Conservation (phyloP, 179 eudicot species). For the Gypsophila paniculata region DNA sequence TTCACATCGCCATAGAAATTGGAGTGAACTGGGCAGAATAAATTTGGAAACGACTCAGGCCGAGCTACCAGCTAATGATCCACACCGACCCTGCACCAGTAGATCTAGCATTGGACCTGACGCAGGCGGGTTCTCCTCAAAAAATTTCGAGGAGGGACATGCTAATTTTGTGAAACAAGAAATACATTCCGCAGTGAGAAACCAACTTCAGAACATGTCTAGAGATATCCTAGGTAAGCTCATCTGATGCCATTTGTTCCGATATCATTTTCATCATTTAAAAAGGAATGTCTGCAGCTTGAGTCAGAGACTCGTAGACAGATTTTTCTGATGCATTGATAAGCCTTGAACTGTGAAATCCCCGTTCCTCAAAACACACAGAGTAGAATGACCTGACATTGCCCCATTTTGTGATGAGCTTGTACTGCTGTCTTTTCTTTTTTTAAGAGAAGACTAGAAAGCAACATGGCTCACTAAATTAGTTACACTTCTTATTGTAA, state of each 20-base stretch:
- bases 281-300: constrained; percentile 5
- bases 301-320: background rate
- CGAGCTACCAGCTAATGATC: constrained; percentile 29
- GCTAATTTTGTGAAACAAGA: constrained; percentile 32
- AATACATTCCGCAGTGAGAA: constrained; percentile 34
- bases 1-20: constrained; percentile 26
- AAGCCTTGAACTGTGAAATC: no score
- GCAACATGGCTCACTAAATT: no score
- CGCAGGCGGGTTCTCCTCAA: constrained; percentile 26
- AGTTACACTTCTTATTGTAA: no score
- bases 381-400: background rate
- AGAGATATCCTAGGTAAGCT: constrained; percentile 35
- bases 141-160: constrained; percentile 39
- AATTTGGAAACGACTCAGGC: constrained; percentile 25
- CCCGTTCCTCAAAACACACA: background rate
- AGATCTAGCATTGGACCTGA: constrained; percentile 40
- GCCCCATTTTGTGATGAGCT: background rate
- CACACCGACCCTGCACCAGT: constrained; percentile 49
- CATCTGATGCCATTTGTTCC: constrained; percentile 5
- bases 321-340: no score
- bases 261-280: background rate
- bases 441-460: no score
- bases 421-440: background rate
- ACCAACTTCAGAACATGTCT: constrained; percentile 38
- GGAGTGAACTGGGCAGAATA: constrained; percentile 34